Conservation (phyloP, 805 yeast species). For the Komagataella mondaviorum region DNA sequence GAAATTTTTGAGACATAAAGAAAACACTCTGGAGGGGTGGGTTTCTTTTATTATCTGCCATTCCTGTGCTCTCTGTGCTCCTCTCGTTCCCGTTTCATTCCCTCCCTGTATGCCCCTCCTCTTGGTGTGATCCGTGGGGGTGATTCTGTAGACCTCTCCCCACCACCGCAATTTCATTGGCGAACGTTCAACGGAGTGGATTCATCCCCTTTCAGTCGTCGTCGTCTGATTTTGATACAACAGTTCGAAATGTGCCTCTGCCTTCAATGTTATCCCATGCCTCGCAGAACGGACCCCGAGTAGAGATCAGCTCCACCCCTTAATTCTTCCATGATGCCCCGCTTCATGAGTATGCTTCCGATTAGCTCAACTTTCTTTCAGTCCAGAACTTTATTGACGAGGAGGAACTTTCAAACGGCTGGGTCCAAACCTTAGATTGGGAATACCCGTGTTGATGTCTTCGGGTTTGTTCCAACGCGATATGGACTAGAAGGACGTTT, state of each 20-base stretch:
- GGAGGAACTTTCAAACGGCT: background rate
- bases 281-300: background rate
- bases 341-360: background rate
- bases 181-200: background rate
- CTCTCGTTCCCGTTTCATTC: background rate
- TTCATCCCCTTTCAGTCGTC: background rate
- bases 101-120: background rate
- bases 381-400: background rate
- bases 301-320: background rate
- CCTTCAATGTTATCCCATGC: background rate
- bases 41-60: no score
- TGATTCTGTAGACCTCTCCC: background rate
- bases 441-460: background rate
- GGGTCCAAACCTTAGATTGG: background rate
- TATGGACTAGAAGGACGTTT: background rate
- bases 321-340: background rate
- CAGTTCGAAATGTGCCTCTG: background rate
- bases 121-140: background rate
- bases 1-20: background rate
- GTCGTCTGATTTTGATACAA: background rate
- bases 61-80: background rate
- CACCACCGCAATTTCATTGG: background rate
- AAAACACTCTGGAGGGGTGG: background rate
- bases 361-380: background rate
- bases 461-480: background rate